Evolutionary conservation across 2,329 filamentous ascomycete genomes (phyloP).

Genomic region (Fusarium pseudoanthophilum): DNA sequence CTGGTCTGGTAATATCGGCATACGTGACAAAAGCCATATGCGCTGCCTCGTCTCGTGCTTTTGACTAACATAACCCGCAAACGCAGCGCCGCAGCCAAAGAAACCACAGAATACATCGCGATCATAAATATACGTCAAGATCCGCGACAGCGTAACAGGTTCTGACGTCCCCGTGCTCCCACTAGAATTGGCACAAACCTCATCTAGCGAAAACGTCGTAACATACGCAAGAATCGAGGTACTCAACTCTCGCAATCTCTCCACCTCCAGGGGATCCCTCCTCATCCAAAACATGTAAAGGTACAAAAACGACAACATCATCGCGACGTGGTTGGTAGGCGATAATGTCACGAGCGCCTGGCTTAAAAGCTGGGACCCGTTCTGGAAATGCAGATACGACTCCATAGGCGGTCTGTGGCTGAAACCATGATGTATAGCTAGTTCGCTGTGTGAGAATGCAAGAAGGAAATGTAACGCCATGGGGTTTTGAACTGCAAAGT

Average conservation of each 20-base stretch:
- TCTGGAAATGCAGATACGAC: conserved; percentile 5
- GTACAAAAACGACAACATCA: conserved; percentile 19
- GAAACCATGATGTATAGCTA: conserved; percentile 2
- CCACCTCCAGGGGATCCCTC: neutral
- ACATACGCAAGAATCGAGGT: conserved; percentile 1
- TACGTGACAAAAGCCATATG: conserved; percentile 6
- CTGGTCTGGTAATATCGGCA: neutral
- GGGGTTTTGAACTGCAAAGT: conserved; percentile 9
- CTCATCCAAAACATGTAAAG: conserved; percentile 21
- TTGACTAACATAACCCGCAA: conserved; percentile 1
- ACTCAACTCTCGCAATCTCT: neutral
- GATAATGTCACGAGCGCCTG: neutral
- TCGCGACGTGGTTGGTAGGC: neutral
- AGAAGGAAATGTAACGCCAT: conserved; percentile 11
- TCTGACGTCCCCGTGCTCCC: neutral
- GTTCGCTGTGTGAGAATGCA: conserved; percentile 2
- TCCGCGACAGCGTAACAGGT: neutral
- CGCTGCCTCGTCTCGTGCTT: conserved; percentile 17
- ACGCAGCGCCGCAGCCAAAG: neutral
- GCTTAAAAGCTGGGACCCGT: neutral
- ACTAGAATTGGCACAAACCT: neutral
- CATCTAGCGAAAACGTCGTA: neutral
- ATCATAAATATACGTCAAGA: conserved; percentile 13
- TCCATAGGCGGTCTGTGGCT: conserved; percentile 4
- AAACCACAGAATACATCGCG: conserved; percentile 15